Evolutionary conservation across 2,329 filamentous ascomycete species (phyloP).

Genomic region (Berkeleyomyces rouxiae): DNA sequence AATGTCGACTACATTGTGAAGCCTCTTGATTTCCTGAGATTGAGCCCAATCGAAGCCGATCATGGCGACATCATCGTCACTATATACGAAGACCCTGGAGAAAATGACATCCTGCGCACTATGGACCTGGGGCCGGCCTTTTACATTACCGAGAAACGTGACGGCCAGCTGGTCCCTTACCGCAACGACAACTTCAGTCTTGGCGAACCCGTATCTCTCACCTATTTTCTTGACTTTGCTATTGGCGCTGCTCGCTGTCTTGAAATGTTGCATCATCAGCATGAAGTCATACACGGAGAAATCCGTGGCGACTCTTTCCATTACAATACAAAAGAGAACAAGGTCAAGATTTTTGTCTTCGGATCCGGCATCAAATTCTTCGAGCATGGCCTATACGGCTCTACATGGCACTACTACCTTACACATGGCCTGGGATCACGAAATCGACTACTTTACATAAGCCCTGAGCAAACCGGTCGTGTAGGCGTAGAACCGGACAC

Average conservation of each 20-base stretch:
- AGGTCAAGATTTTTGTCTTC: constrained; percentile 68
- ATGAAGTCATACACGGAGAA: constrained; percentile 78
- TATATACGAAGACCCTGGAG: constrained; percentile 64
- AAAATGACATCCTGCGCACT: constrained; percentile 52
- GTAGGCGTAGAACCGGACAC: constrained; percentile 85
- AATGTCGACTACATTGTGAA: constrained; percentile 60
- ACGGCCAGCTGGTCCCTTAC: constrained; percentile 32
- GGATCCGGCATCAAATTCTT: constrained; percentile 78
- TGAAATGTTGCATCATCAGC: constrained; percentile 78
- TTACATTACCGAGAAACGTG: constrained; percentile 38
- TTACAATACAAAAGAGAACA: constrained; percentile 52
- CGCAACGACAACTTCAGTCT: constrained; percentile 31
- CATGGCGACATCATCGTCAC: constrained; percentile 56
- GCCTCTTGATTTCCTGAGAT: constrained; percentile 61
- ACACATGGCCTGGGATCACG: constrained; percentile 74
- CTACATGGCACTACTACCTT: constrained; percentile 61
- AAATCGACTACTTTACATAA: constrained; percentile 81
- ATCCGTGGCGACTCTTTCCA: constrained; percentile 84
- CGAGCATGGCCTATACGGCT: constrained; percentile 72
- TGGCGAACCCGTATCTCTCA: constrained; percentile 47
- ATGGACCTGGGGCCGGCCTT: constrained; percentile 65
- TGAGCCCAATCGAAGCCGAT: constrained; percentile 53
- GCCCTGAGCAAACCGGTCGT: constrained; percentile 84
- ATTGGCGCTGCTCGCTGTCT: constrained; percentile 74
- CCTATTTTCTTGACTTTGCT: constrained; percentile 75